Evolutionary conservation across 176 grass and related monocot genomes (phyloP), one percentile per base, ranked within the genome.

Genomic region (Typha latifolia): DNA sequence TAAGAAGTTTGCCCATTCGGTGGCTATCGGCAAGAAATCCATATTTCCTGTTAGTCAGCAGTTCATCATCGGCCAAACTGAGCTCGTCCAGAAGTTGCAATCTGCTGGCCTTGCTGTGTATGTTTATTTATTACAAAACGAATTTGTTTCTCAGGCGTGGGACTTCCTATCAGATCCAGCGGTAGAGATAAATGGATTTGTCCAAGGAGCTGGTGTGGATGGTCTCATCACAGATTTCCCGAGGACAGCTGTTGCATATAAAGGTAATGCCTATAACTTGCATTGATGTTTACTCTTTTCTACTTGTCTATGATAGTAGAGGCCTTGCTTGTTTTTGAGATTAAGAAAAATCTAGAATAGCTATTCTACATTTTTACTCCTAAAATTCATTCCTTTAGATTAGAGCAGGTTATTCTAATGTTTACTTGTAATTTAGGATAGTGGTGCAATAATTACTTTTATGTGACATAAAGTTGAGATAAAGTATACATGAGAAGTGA

Each of bases 191-290:
- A 96, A 80, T 74, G 59, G 74, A 5, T 96, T 81, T 67, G 80
- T 74, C 23, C 53, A 74, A 52, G 88, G 71, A 21, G 85, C 71
- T 10, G 72, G 72, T 20, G 92, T 91, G 50, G 82, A 96, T 48
- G 88, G 92, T 8, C 14, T 96, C 16, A 91, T 96, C 72, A 96
- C 92, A 0, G 92, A 96, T 26, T 96, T 84, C 68, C 87, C 85
- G 2, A 79, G 71, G 8, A 86, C 92, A 12, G 84, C 82, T 66
- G 67, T 67, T 12, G 64, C 77, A 70, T 96, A 91, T 64, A 96
- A 83, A 75, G 43, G 89, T 92, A 79, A 43, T 43, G 37, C 37
- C 37, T 43, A 43, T 43, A 43, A 43, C 37, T 29, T 43, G 37
- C 9, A 10, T 10, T 43, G 37, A 43, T 43, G 37, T 43, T 43